Base-by-base conservation (phyloP, 306 rosid species). In the Nissolia schottii region DNA sequence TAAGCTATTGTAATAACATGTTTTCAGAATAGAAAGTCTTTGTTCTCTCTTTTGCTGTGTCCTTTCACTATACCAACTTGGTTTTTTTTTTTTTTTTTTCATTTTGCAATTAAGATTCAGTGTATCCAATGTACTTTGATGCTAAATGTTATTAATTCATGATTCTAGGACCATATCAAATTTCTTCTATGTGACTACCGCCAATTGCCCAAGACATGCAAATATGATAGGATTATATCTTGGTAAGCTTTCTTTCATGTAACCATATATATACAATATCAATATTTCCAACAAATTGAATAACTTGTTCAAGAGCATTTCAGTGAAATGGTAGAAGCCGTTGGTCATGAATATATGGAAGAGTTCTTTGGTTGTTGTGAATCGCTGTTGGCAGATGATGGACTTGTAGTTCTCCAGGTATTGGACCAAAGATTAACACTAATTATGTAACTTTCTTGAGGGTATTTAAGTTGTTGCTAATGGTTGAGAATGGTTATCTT, bases 291-390 rank as follows among this genome's bases (percentile, higher is more conserved):
- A 24, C 66, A 64, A 7, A 15, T 15, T 66, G 22, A 55, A 27
- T 73, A 51, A 76, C 73, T 28, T 56, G 25, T 29, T 34, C 31
- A 25, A 56, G 34, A 34, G 74, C 80, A 73, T 63, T 83, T 57
- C 88, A 93, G 97, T 71, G 98, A 93, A 88, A 88, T 93, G 96
- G 65, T 93, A 27, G 96, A 92, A 76, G 75, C 70, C 18, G 96
- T 88, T 34, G 98, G 96, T 14, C 93, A 90, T 43, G 96, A 93
- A 71, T 90, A 69, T 70, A 88, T 93, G 90, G 89, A 88, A 66
- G 86, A 85, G 20, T 93, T 88, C 73, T 90, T 93, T 62, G 78
- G 93, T 54, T 88, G 88, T 37, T 93, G 96, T 66, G 98, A 93
- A 64, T 85, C 91, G 5, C 76, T 78, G 22, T 76, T 90, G 80